These are phyloP conservation scores for Penicillium concentricum DNA, from an alignment of 2,329 filamentous ascomycete genomes.

Conservation along the genomic window DNA sequence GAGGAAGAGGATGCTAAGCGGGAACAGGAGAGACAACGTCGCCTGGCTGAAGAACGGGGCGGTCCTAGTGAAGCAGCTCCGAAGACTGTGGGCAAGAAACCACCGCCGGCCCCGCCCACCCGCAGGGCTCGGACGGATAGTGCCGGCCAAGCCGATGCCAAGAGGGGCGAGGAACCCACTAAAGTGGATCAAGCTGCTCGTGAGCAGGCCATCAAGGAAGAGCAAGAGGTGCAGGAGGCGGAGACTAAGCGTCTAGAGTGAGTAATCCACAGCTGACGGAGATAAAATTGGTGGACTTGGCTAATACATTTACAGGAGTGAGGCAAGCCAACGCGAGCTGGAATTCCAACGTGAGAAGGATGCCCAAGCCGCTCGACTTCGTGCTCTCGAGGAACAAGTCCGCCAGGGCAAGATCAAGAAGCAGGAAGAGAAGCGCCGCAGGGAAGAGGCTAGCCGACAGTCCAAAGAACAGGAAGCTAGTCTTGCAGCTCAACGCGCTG, in stretches of 20 bases:
- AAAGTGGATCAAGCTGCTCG: conserved; percentile 62
- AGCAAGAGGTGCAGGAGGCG: conserved; percentile 73
- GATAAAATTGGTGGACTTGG: not conserved
- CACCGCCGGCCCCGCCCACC: conserved; percentile 68
- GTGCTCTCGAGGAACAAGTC: conserved; percentile 90
- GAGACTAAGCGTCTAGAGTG: conserved; percentile 80
- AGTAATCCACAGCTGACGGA: conserved; percentile 43
- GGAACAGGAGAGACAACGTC: conserved; percentile 80
- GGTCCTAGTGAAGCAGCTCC: conserved; percentile 57
- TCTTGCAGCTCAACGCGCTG: conserved; percentile 79
- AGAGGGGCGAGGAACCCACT: conserved; percentile 56
- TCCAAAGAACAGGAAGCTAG: conserved; percentile 85
- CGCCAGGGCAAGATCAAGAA: conserved; percentile 92
- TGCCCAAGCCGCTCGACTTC: conserved; percentile 77
- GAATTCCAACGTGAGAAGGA: conserved; percentile 78
- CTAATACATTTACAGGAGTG: conserved; percentile 56
- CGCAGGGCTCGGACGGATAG: conserved; percentile 65
- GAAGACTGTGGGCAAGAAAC: conserved; percentile 63
- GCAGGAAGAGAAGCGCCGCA: conserved; percentile 89
- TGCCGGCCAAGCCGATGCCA: conserved; percentile 57
- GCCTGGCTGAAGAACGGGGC: conserved; percentile 72
- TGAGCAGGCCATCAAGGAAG: conserved; percentile 56
- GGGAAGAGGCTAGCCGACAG: conserved; percentile 82
- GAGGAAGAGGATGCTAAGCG: conserved; percentile 91
- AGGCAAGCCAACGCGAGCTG: conserved; percentile 72